phyloP scores from a whole-genome alignment of 2,329 filamentous ascomycete species.

The Fusarium tupiense region DNA sequence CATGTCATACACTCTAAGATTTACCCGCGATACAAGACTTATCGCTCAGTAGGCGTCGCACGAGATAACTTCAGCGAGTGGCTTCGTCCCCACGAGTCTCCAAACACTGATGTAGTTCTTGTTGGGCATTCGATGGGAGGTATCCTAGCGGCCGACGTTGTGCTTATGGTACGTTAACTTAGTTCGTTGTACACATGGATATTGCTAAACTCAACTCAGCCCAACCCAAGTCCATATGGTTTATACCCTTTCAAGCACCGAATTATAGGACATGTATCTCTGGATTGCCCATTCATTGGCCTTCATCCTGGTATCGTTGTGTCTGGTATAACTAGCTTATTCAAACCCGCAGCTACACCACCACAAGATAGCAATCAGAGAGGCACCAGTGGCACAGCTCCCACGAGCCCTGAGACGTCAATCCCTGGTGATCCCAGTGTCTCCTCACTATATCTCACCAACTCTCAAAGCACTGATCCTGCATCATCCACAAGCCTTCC shows the following conservation, averaged over 20 bases:
- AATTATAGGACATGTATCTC: slow-evolving; percentile 81
- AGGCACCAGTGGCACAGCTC: neutral
- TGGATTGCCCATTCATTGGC: slow-evolving; percentile 88
- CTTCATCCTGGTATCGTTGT: slow-evolving; percentile 88
- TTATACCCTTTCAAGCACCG: slow-evolving; percentile 70
- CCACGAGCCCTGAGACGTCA: slow-evolving; percentile 4
- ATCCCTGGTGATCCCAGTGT: slow-evolving; percentile 14
- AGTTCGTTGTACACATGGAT: neutral
- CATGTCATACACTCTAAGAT: slow-evolving; percentile 89
- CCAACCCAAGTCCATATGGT: slow-evolving; percentile 47
- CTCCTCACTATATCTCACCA: slow-evolving; percentile 34
- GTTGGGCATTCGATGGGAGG: slow-evolving; percentile 93
- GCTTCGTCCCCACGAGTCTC: slow-evolving; percentile 79
- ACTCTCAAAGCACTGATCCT: slow-evolving; percentile 27
- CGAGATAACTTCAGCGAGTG: slow-evolving; percentile 85
- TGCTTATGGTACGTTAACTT: slow-evolving; percentile 63
- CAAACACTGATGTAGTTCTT: slow-evolving; percentile 80
- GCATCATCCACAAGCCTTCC: slow-evolving; percentile 31
- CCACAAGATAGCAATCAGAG: slow-evolving; percentile 18
- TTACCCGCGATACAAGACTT: slow-evolving; percentile 82
- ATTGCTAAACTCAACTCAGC: slow-evolving; percentile 30
- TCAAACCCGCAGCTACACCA: slow-evolving; percentile 59
- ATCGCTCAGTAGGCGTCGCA: slow-evolving; percentile 75
- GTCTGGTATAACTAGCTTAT: slow-evolving; percentile 83
- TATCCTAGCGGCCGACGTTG: slow-evolving; percentile 81